Evolutionary conservation across 1,139 yeast species (phyloP), one percentile per base, ranked within the genome.

Genomic region (Pichia sp.): DNA sequence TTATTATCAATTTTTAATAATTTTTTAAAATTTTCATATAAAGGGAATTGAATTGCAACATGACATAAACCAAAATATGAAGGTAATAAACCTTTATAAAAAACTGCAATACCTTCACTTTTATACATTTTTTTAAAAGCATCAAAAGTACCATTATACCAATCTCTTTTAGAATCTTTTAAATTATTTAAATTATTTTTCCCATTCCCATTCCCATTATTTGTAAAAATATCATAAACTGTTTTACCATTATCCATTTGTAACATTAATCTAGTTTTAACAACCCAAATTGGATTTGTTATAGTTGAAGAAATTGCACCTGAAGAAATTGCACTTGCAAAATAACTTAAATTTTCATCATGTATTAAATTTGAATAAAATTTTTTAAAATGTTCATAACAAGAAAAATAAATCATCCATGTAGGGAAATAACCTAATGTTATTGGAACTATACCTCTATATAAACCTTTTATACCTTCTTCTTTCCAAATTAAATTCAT

Each of bases 231-330:
- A 46, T 68, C 72, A 50, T 71, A 69, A 10, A 72, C 65, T 4
- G 73, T 67, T 33, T 61, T 60, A 3, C 78, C 77, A 47, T 70
- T 66, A 25, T 77, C 81, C 38, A 83, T 81, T 66, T 90, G 97
- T 38, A 90, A 73, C 97, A 92, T 92, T 46, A 92, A 70, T 59
- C 98, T 71, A 1, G 98, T 92, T 65, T 92, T 92, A 39, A 92
- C 88, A 34, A 92, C 97, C 98, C 98, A 92, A 35, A 92, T 86
- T 7, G 98, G 98, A 66, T 92, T 94, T 0, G 96, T 94, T 8
- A 83, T 69, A n/a, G 88, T 73, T 0, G 97, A 85, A 3, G 96
- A 86, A 8, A 83, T 78, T 56, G 87, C 79, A 26, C 98, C 99
- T 1, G 97, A 96, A 4, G 90, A 78, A 48, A 90, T 75, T 1